These are phyloP conservation scores for Stagonosporopsis cucurbitacearum DNA, from an alignment of 2,329 filamentous ascomycete genomes.

Conservation along the genomic window DNA sequence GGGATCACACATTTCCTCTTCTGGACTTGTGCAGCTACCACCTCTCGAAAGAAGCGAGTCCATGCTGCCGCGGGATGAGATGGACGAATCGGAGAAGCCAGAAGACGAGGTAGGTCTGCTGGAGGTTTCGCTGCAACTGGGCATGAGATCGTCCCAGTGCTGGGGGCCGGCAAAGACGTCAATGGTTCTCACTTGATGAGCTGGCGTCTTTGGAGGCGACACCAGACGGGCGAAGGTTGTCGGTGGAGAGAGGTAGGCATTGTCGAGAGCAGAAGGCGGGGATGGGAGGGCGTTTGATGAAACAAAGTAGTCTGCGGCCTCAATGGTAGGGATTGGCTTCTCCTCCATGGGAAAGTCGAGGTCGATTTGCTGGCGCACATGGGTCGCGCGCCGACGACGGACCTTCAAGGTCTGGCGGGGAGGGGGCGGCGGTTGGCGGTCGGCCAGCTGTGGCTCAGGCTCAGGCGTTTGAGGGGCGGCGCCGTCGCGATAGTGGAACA, in stretches of 20 bases:
- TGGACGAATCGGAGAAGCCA: conserved; percentile 66
- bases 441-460: conserved; percentile 48
- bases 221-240: conserved; percentile 46
- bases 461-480: conserved; percentile 55
- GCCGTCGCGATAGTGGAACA: conserved; percentile 56
- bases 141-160: conserved; percentile 42
- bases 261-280: conserved; percentile 37
- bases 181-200: conserved; percentile 48
- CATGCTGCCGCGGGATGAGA: conserved; percentile 65
- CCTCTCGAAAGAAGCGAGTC: conserved; percentile 63
- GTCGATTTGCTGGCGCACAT: conserved; percentile 34
- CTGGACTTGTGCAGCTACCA: conserved; percentile 66
- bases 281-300: conserved; percentile 34
- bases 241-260: conserved; percentile 53
- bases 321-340: conserved; percentile 57
- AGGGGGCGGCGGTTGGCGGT: conserved; percentile 52
- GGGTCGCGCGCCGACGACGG: conserved; percentile 53
- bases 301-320: conserved; percentile 52
- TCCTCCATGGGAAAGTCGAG: conserved; percentile 37
- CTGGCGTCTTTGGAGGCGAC: conserved; percentile 59
- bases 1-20: conserved; percentile 64
- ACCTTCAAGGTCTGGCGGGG: conserved; percentile 58
- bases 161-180: conserved; percentile 36
- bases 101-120: conserved; percentile 65
- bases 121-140: conserved; percentile 52